Conservation (phyloP, 2,329 filamentous ascomycete species). For the Rosellinia necatrix region DNA sequence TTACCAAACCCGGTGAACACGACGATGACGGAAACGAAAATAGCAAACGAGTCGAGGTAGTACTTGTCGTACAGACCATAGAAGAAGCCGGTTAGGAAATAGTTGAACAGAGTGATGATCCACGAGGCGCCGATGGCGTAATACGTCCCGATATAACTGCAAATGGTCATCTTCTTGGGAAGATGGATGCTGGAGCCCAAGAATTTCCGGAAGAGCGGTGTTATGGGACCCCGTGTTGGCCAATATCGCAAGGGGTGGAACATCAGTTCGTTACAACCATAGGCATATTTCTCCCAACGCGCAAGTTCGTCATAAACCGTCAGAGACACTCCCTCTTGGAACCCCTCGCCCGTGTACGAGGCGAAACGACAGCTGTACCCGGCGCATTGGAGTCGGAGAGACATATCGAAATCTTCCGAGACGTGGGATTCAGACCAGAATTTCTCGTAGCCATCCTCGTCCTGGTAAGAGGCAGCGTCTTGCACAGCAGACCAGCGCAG, state of each 20-base stretch:
- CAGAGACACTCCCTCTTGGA: constrained; percentile 82
- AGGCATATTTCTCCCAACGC: constrained; percentile 87
- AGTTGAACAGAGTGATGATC: constrained; percentile 74
- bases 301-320: constrained; percentile 85
- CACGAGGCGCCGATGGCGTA: constrained; percentile 78
- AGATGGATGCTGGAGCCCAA: constrained; percentile 74
- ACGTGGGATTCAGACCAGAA: constrained; percentile 83
- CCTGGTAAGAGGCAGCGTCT: constrained; percentile 67
- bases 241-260: constrained; percentile 79
- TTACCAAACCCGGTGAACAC: constrained; percentile 43
- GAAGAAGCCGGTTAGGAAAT: constrained; percentile 77
- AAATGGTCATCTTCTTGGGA: constrained; percentile 75
- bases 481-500: constrained; percentile 78
- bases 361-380: constrained; percentile 76
- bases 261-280: constrained; percentile 80
- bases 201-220: constrained; percentile 76
- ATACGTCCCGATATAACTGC: constrained; percentile 80
- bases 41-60: constrained; percentile 63
- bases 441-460: constrained; percentile 74
- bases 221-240: constrained; percentile 76
- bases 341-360: constrained; percentile 75
- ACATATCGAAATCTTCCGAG: constrained; percentile 83
- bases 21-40: constrained; percentile 42
- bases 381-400: constrained; percentile 72
- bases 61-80: constrained; percentile 57